Evolutionary conservation across 228 moss, liverwort and hornwort genomes (phyloP).

Genomic region (Sphagnum magellanicum): DNA sequence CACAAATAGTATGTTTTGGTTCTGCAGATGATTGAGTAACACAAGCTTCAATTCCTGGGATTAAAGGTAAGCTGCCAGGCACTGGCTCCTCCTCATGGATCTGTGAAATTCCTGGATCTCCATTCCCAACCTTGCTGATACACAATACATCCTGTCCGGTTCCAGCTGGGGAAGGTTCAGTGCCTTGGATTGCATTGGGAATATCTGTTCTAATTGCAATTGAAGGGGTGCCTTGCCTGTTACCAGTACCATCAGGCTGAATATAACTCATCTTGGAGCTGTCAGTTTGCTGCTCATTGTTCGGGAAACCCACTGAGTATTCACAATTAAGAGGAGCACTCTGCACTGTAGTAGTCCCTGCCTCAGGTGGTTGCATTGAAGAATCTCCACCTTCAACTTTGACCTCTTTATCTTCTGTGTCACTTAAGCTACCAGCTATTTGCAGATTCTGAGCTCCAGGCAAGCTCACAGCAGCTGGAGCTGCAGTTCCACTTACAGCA

Average conservation of each 20-base stretch:
- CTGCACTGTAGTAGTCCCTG: conserved; percentile 14
- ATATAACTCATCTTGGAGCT: conserved; percentile 3
- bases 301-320: conserved; percentile 5
- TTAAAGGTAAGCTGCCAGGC: too few species aligned
- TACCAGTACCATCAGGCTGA: conserved; percentile 14
- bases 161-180: conserved; percentile 11
- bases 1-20: too few species aligned
- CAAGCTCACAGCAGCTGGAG: conserved; percentile 50
- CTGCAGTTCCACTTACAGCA: conserved; percentile 3
- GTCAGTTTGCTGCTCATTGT: conserved; percentile 13
- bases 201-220: conserved; percentile 22
- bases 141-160: conserved; percentile 4
- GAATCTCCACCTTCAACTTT: not conserved
- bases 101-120: too few species aligned
- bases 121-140: not conserved
- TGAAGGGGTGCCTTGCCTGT: conserved; percentile 19
- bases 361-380: conserved; percentile 4
- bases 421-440: too few species aligned
- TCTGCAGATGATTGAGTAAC: too few species aligned
- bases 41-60: too few species aligned
- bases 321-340: conserved; percentile 6
- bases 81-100: too few species aligned
- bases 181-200: conserved; percentile 11
- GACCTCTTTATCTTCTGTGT: too few species aligned
- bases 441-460: conserved; percentile 50